Base-by-base conservation (phyloP, 208 protist genomes). In the Acanthamoeba comandoni region DNA sequence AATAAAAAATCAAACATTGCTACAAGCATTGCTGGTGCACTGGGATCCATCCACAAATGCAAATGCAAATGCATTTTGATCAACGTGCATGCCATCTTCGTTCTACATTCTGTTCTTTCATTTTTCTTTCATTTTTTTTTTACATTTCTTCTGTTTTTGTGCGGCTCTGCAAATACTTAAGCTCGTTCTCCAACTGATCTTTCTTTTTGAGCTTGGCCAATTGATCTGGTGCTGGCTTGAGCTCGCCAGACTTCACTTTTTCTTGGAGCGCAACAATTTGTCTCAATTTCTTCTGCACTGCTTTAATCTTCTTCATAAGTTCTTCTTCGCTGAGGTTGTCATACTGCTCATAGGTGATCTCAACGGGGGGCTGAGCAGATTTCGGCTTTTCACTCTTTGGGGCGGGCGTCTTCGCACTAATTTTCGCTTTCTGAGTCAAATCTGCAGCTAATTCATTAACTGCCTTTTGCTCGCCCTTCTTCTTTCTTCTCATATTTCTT, bases 241-340 rank as follows among this genome's bases (percentile, higher is more conserved):
- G 39, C 79, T 88, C 79, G 79, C 79, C 58, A 8, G 52, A 55
- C 4, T 88, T 60, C 31, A 88, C 29, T 29, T 88, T 88, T 35
- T 31, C 57, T 60, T 88, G 79, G 35, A 88, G 79, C 58, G 64
- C 39, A 19, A n/a, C 24, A 39, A 88, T 49, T 26, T 88, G 79
- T 24, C 79, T 13, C 57, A 88, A 60, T 60, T 88, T 88, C 79
- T 88, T 88, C 79, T 88, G 79, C 31, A 88, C n/a, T 0, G 79
- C 79, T 49, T 70, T 64, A 2, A 70, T 43, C 58, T 88, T 88
- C 79, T 88, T 88, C 22, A 22, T 69, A 19, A 70, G 26, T n/a
- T 88, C 79, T n/a, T 88, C 79, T 13, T 19, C 79, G 4, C 31
- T 58, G 58, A 29, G 58, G 58, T 65, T 65, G 58, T 29, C n/a